Conservation (phyloP, 1,284 basidiomycete species). For the Leccinum proliferum region DNA sequence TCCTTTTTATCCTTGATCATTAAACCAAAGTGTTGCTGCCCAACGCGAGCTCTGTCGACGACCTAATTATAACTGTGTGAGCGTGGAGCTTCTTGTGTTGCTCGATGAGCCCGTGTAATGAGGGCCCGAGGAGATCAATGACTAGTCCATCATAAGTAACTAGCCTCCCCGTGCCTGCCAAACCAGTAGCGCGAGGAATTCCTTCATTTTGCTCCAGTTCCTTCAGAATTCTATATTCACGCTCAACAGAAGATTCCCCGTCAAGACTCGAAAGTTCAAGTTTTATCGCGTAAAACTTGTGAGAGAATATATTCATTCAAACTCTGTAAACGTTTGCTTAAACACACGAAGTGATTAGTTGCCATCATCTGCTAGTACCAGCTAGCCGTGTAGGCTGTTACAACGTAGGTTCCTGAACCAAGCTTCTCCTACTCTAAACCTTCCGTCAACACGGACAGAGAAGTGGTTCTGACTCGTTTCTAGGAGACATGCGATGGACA, state of each 20-base stretch:
- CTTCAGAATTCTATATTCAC: background rate
- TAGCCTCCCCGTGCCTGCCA: background rate
- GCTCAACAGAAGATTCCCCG: background rate
- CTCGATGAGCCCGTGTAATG: background rate
- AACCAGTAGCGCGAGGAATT: background rate
- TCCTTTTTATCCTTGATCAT: no score
- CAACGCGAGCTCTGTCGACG: no score
- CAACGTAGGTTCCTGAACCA: background rate
- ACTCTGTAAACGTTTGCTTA: background rate
- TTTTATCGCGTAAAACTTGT: background rate
- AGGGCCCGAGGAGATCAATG: background rate
- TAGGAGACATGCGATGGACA: no score
- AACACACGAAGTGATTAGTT: background rate
- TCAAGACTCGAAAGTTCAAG: background rate
- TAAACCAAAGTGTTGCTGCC: no score
- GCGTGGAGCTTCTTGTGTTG: background rate
- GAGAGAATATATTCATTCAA: background rate
- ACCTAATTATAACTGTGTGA: background rate
- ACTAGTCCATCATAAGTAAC: background rate
- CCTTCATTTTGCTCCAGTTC: background rate
- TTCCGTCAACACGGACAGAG: background rate
- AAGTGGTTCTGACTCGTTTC: background rate
- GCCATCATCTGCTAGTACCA: background rate
- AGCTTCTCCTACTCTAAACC: background rate
- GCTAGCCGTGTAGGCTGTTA: background rate